Base-by-base conservation (phyloP, 306 rosid species). In the Pterocarpus macrocarpus region DNA sequence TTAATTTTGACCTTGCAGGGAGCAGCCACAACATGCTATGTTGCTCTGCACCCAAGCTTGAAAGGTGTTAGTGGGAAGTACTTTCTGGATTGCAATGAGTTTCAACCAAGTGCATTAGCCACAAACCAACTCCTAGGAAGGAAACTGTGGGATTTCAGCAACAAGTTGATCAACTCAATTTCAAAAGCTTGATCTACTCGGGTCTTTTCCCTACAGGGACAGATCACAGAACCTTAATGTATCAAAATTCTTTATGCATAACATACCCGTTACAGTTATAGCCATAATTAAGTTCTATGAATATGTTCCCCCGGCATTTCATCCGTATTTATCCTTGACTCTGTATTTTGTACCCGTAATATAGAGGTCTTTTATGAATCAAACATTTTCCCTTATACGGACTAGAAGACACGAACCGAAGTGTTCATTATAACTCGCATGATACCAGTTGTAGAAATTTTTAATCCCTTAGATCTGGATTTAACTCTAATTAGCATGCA, bases 61-160 rank as follows among this genome's bases (percentile, higher is more conserved):
- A 89, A 91, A 77, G 97, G 97, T 1, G 92, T 86, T 35, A 83
- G 80, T 5, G 98, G 96, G 66, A 93, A 88, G 79, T 95, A 95
- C 81, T 90, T 83, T 45, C 28, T 75, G 77, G 97, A 95, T 85
- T 91, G 97, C 87, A 95, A 93, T 49, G 94, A 90, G 87, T 75
- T 79, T 80, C 13, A 63, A 59, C 92, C 97, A 3, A 88, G 94
- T 82, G 75, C 86, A 2, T 75, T 73, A 30, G 97, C 97, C 1
- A 83, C 77, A 15, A 75, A 91, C 63, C 47, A 83, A 57, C 67
- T 2, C 43, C 70, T 93, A 58, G 97, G 90, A 11, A 76, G 17
- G 38, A 84, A 84, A 58, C 91, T 95, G 3, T 95, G 99, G 99
- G 98, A 93, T 76, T 91, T 89, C 83, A 95, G 97, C 93, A 85